A percentile compares a stretch with the other conserved stretches of the same genome.
These are phyloP conservation scores for Venturia nashicola DNA, from an alignment of 2,329 filamentous ascomycete genomes.

Conservation along the genomic window DNA sequence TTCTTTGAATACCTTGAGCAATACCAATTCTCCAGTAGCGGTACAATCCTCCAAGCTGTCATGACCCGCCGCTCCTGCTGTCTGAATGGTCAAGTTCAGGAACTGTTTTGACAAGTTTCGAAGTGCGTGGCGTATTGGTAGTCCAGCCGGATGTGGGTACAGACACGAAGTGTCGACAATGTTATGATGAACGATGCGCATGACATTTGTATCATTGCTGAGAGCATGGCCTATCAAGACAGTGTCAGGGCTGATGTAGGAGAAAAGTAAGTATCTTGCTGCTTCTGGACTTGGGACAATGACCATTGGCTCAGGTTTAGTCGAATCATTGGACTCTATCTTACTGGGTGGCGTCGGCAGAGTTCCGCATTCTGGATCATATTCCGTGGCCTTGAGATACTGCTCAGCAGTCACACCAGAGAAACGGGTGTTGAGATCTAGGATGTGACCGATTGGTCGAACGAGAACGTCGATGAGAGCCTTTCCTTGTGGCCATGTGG, in stretches of 20 bases:
- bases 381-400: slow-evolving; percentile 46
- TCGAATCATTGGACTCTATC: slow-evolving; percentile 14
- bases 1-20: slow-evolving; percentile 54
- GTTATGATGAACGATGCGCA: slow-evolving; percentile 71
- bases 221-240: slow-evolving; percentile 86
- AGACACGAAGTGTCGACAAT: slow-evolving; percentile 78
- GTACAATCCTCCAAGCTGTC: slow-evolving; percentile 87
- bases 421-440: slow-evolving; percentile 86
- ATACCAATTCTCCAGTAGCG: slow-evolving; percentile 76
- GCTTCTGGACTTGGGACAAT: slow-evolving; percentile 64
- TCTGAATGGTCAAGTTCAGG: slow-evolving; percentile 68
- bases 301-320: slow-evolving; percentile 33
- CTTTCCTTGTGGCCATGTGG: slow-evolving; percentile 70
- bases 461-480: slow-evolving; percentile 76
- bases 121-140: slow-evolving; percentile 70
- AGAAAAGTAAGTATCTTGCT: slow-evolving; percentile 68
- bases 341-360: background rate
- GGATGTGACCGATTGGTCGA: slow-evolving; percentile 65
- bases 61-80: slow-evolving; percentile 56
- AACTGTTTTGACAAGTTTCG: slow-evolving; percentile 58
- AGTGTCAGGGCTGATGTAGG: slow-evolving; percentile 60
- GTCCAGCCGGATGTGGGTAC: slow-evolving; percentile 62
- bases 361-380: slow-evolving; percentile 13
- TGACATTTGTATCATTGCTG: slow-evolving; percentile 85
- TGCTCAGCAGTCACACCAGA: slow-evolving; percentile 77